Evolutionary conservation across 371 early-diverging fungal species (phyloP).

Genomic region (Mucor circinelloides): DNA sequence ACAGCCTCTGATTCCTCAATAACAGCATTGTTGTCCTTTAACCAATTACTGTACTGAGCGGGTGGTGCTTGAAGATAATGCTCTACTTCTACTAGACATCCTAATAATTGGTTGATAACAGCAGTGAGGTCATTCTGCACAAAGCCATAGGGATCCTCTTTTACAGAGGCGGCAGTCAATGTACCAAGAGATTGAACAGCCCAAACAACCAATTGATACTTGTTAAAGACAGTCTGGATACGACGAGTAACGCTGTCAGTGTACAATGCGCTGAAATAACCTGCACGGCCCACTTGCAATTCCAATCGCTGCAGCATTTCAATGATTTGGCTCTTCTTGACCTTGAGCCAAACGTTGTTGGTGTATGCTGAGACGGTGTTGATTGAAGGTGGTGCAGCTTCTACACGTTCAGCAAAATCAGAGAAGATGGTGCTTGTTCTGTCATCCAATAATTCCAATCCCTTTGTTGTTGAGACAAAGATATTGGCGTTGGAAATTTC

Average conservation of each 20-base stretch:
- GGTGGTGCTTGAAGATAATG: constrained; percentile 39
- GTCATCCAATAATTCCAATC: not conserved
- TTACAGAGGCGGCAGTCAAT: constrained; percentile 48
- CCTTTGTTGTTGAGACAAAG: constrained; percentile 15
- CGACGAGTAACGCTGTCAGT: constrained; percentile 35
- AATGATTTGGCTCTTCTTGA: not conserved
- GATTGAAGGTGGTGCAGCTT: not conserved
- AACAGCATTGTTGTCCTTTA: constrained; percentile 13
- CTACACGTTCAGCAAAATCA: not conserved
- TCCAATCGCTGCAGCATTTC: constrained; percentile 13
- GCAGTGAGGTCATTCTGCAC: constrained; percentile 56
- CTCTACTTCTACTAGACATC: constrained; percentile 41
- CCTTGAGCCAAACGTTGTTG: constrained; percentile 6
- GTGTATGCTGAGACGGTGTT: not conserved
- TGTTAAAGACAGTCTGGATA: constrained; percentile 40
- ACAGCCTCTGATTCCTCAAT: constrained; percentile 32
- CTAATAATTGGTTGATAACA: constrained; percentile 52
- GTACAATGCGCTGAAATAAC: constrained; percentile 10
- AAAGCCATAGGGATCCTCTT: constrained; percentile 57
- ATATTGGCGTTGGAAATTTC: constrained; percentile 27
- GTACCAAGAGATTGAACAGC: constrained; percentile 55
- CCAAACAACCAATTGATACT: constrained; percentile 48
- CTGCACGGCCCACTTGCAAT: not conserved
- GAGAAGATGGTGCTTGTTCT: constrained; percentile 18
- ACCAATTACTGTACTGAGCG: constrained; percentile 21